Evolutionary conservation across 768 basidiomycete genomes (phyloP), one percentile per base, ranked within the genome.

Genomic region (Termitomyces sp.): DNA sequence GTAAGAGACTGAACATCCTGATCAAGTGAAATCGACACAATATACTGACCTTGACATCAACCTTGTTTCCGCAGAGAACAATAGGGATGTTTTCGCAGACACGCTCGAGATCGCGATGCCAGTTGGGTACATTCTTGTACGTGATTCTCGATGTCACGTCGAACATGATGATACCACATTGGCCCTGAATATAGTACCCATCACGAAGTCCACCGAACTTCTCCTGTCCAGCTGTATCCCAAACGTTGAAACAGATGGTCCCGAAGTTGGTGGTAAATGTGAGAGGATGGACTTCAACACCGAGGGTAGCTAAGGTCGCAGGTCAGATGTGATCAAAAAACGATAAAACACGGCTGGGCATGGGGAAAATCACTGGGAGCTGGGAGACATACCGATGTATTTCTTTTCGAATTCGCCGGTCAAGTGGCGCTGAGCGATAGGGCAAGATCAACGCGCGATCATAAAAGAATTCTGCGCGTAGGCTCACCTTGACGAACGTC

Each of bases 111-210:
- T 99, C 97, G 73, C 97, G 92, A 83, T 98, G 96, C 97, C 97
- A 99, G 85, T 98, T 99, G 68, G 97, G 97, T 38, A 99, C 97
- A 75, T 98, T 98, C 84, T 98, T 98, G 84, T 99, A 99, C 60
- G 97, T 99, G 86, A 98, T 99, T 71, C 97, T 89, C 58, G 97
- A 97, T 62, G 97, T 98, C 66, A 98, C 96, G 71, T 94, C 97
- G 81, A 98, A 98, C 97, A 99, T 98, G 87, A 99, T 98, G 83
- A 99, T 98, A 69, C 97, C 97, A 72, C 95, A 98, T 77, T 99
- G 97, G 69, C 95, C 95, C 78, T 96, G 93, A 74, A 94, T 94
- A 78, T 94, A 94, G 77, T 94, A 95, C 50, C 96, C 95, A 77
- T 97, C 95, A 65, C 95, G 92, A 64, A 98, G 91, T 72, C 95